Conservation (phyloP, 345 rosid genomes). For the Brassica juncea region DNA sequence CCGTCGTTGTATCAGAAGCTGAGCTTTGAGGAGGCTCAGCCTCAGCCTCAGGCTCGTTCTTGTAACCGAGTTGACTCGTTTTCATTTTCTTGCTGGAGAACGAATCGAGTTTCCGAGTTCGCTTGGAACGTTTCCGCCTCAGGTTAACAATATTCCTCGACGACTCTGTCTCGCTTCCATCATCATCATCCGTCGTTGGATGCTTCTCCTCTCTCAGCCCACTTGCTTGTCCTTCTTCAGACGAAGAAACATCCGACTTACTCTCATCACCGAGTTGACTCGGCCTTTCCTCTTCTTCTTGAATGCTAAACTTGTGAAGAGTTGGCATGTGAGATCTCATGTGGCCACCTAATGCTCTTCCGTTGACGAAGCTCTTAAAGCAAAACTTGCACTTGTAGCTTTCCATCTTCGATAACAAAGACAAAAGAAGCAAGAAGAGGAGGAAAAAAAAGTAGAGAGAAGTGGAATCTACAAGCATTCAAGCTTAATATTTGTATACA, state of each 20-base stretch:
- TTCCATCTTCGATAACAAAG: conserved; percentile 51
- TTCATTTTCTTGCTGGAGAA: conserved; percentile 29
- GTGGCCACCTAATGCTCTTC: conserved; percentile 81
- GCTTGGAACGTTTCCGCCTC: conserved; percentile 65
- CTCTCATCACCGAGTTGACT: conserved; percentile 50
- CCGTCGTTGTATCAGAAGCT: conserved; percentile 76
- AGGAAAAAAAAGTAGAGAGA: conserved; percentile 7
- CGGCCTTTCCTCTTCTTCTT: conserved; percentile 27
- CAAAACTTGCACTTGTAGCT: conserved; percentile 75
- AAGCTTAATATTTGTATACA: conserved; percentile 31
- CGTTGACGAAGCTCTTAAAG: conserved; percentile 63
- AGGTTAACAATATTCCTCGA: conserved; percentile 52
- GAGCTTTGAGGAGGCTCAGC: conserved; percentile 63
- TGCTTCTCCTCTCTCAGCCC: conserved; percentile 54
- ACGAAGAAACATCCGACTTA: conserved; percentile 47
- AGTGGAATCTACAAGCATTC: not conserved
- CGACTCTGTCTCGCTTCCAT: conserved; percentile 89
- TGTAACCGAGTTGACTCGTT: conserved; percentile 33
- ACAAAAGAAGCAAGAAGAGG: conserved; percentile 7
- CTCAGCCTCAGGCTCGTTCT: conserved; percentile 48
- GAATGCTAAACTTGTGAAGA: conserved; percentile 33
- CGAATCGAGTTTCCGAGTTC: conserved; percentile 45
- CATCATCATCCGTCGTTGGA: conserved; percentile 41
- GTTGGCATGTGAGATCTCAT: conserved; percentile 80
- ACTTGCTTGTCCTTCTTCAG: conserved; percentile 42